phyloP scores from a whole-genome alignment of 2,329 filamentous ascomycete genomes.

The Ceratocystis colombiana region DNA sequence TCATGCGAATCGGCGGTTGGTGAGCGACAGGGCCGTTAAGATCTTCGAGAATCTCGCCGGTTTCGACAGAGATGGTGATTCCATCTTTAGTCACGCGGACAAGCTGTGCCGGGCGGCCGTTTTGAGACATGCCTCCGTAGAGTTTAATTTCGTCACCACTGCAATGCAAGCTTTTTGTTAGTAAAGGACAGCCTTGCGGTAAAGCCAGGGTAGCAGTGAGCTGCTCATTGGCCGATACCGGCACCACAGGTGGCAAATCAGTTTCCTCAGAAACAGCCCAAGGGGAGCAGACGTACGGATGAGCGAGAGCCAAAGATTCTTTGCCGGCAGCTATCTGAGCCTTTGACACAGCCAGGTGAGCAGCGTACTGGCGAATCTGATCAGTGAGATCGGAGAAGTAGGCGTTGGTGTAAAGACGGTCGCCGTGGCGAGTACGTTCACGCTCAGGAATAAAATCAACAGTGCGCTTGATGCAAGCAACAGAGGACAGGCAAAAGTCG shows the following conservation, averaged over 20 bases:
- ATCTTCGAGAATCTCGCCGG: conserved; percentile 53
- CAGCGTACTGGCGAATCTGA: conserved; percentile 83
- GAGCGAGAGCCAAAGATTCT: conserved; percentile 45
- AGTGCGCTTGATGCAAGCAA: conserved; percentile 80
- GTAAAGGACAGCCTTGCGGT: conserved; percentile 17
- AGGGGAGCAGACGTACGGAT: conserved; percentile 33
- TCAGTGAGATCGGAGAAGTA: conserved; percentile 96
- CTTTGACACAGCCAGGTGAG: conserved; percentile 67
- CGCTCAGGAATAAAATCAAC: conserved; percentile 76
- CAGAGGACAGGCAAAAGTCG: conserved; percentile 80
- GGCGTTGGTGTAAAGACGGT: conserved; percentile 86
- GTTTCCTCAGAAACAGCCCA: conserved; percentile 28
- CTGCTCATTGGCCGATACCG: background rate
- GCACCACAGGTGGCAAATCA: background rate
- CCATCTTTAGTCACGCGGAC: conserved; percentile 73
- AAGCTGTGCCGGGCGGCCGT: conserved; percentile 73
- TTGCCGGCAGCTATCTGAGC: conserved; percentile 44
- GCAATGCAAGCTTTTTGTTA: conserved; percentile 30
- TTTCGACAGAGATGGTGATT: conserved; percentile 67
- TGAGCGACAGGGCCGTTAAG: conserved; percentile 33
- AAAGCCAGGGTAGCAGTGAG: background rate
- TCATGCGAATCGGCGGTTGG: conserved; percentile 44
- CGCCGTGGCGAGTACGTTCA: conserved; percentile 73
- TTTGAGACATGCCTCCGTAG: conserved; percentile 69
- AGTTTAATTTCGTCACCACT: conserved; percentile 62